These are phyloP conservation scores for Pythium graminicola DNA, from an alignment of 352 stramenopile genomes.

Conservation along the genomic window DNA sequence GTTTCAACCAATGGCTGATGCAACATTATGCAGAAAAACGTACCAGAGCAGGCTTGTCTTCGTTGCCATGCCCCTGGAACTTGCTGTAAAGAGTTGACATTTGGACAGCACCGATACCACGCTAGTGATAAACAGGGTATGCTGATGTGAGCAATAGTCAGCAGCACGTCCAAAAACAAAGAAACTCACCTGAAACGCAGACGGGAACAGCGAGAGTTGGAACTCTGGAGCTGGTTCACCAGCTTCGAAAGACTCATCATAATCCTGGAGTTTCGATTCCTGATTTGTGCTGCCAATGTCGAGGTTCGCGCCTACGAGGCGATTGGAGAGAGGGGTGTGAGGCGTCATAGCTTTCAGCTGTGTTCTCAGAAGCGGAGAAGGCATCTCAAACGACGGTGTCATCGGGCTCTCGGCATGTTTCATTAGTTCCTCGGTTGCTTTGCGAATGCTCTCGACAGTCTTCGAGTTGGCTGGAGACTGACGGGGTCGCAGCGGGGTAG, in stretches of 20 bases:
- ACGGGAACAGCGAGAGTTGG: slow-evolving; percentile 59
- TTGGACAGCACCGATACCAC: slow-evolving; percentile 69
- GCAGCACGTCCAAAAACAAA: too few relatives aligned
- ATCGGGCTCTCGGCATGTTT: slow-evolving; percentile 46
- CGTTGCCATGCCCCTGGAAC: slow-evolving; percentile 54
- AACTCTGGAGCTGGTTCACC: slow-evolving; percentile 65
- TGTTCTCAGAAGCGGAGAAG: slow-evolving; percentile 71
- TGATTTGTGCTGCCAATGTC: slow-evolving; percentile 66
- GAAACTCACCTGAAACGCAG: slow-evolving; percentile 52
- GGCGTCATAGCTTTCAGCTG: slow-evolving; percentile 80
- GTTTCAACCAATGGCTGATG: slow-evolving; percentile 12
- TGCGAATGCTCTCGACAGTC: slow-evolving; percentile 29
- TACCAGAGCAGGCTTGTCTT: slow-evolving; percentile 54
- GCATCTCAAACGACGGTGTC: slow-evolving; percentile 59
- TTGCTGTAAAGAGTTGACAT: slow-evolving; percentile 82
- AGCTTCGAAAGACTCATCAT: slow-evolving; percentile 62
- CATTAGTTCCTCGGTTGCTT: slow-evolving; percentile 26
- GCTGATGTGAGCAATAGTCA: too few relatives aligned
- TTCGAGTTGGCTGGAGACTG: slow-evolving; percentile 23
- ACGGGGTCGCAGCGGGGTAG: slow-evolving; percentile 35
- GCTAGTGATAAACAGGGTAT: too few relatives aligned
- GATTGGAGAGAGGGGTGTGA: slow-evolving; percentile 78
- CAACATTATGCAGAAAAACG: slow-evolving; percentile 22
- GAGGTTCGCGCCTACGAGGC: slow-evolving; percentile 66
- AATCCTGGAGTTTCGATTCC: slow-evolving; percentile 54